These are phyloP conservation scores for Phytopythium ostracodes DNA, from an alignment of 352 stramenopile genomes.

Conservation along the genomic window DNA sequence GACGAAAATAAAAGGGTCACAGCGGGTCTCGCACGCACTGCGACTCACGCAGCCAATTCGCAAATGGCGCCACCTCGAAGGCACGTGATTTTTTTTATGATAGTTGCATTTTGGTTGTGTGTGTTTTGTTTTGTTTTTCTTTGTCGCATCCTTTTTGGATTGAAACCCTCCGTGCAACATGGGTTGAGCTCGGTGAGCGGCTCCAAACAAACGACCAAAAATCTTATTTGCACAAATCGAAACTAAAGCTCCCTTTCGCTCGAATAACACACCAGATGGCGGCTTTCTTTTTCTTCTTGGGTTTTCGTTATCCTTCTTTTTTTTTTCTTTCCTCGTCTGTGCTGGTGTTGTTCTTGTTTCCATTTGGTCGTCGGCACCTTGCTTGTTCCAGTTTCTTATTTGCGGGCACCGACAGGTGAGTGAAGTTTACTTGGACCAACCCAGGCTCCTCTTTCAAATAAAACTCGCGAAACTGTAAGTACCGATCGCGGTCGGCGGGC, in stretches of 20 bases:
- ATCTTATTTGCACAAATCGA: not conserved
- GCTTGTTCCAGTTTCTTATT: no score
- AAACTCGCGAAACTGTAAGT: conserved; percentile 9
- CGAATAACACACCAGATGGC: no score
- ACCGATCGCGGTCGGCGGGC: not conserved
- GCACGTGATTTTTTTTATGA: no score
- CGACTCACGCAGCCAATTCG: conserved; percentile 8
- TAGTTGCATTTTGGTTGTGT: no score
- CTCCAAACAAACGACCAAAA: no score
- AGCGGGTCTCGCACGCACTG: not conserved
- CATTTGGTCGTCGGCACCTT: not conserved
- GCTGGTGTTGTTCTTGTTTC: not conserved
- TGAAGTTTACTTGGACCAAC: conserved; percentile 3
- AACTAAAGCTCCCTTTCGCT: not conserved
- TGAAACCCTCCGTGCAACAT: no score
- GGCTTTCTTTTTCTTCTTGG: not conserved
- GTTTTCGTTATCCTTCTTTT: not conserved
- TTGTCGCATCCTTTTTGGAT: no score
- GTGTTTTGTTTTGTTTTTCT: no score
- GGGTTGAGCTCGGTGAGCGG: no score
- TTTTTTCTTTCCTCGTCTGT: no score
- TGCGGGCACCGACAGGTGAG: no score
- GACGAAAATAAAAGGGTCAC: not conserved
- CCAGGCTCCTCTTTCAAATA: not conserved
- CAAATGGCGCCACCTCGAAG: not conserved